A percentile compares a stretch with the other conserved stretches of the same genome.
These are phyloP conservation scores for Albugo laibachii DNA, from an alignment of 352 stramenopile species.

Conservation along the genomic window DNA sequence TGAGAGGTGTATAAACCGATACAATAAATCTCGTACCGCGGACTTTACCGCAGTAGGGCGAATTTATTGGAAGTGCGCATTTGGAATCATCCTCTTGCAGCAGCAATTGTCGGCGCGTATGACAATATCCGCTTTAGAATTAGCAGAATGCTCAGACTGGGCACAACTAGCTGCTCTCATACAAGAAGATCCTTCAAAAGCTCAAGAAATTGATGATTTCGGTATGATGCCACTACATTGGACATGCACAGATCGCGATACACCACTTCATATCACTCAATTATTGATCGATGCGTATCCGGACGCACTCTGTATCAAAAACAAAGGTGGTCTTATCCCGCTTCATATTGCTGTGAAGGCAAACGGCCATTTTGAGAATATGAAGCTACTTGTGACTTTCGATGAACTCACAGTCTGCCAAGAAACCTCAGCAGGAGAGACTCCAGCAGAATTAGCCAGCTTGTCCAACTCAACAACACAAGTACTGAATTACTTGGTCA, in stretches of 20 bases:
- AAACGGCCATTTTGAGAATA: slow-evolving; percentile 37
- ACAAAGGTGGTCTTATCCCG: slow-evolving; percentile 56
- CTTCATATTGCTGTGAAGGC: slow-evolving; percentile 73
- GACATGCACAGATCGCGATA: slow-evolving; percentile 53
- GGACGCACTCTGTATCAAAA: slow-evolving; percentile 27
- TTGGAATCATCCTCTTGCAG: too few species aligned
- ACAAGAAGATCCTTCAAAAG: background rate
- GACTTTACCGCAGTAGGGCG: too few species aligned
- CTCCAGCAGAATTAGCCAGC: slow-evolving; percentile 33
- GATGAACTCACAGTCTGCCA: slow-evolving; percentile 30
- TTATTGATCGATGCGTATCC: slow-evolving; percentile 43
- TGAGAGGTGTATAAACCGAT: too few species aligned
- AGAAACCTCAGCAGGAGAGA: slow-evolving; percentile 54
- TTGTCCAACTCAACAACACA: slow-evolving; percentile 24
- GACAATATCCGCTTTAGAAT: too few species aligned
- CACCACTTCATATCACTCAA: slow-evolving; percentile 38
- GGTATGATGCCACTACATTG: slow-evolving; percentile 75
- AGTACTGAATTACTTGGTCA: slow-evolving; percentile 23
- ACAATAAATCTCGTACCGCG: too few species aligned
- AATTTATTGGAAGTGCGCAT: too few species aligned
- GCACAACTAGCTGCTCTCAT: slow-evolving; percentile 16
- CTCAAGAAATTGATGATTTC: slow-evolving; percentile 62
- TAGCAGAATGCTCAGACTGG: slow-evolving; percentile 7
- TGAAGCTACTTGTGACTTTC: slow-evolving; percentile 25
- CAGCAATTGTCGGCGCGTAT: too few species aligned